Base-by-base conservation (phyloP, 306 rosid genomes). In the Rubus idaeus region DNA sequence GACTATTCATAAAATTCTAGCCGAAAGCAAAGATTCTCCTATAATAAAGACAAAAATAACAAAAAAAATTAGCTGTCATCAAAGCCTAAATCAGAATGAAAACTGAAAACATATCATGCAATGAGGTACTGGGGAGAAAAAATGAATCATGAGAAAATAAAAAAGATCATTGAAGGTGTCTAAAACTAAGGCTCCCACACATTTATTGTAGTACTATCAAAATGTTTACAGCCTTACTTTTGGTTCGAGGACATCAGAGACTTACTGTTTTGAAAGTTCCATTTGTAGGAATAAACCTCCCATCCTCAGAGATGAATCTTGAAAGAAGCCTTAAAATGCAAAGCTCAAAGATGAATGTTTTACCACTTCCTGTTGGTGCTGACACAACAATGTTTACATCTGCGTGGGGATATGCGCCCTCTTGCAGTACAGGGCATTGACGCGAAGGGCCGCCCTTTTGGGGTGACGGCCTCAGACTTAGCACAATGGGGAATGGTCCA, bases 321-420 rank as follows among this genome's bases (percentile, higher is more conserved):
- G 98, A 87, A 78, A 95, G 92, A 78, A 95, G 91, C 88, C 97
- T 90, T 91, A 95, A 84, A 79, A 92, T 80, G 86, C 98, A 92
- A 70, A 95, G 97, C 87, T 95, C 98, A 78, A 95, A 95, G 62
- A 95, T 91, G 76, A 88, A 93, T 35, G 98, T 95, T 90, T 95
- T 95, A 42, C 98, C 98, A 81, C 98, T 90, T 65, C 97, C 97
- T 68, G 98, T 95, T 57, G 98, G 98, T 23, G 98, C 98, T 40
- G 98, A 92, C 82, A 95, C 87, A 79, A 92, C 88, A 97, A 95
- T 89, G 85, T 95, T 95, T 75, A 62, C 78, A 82, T 95, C 95
- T 41, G 98, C 89, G 87, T 95, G 88, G 86, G n/a, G n/a, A n/a
- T n/a, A n/a, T n/a, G n/a, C n/a, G n/a, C n/a, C n/a, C n/a, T n/a